phyloP scores from a whole-genome alignment of 352 stramenopile species.

The Phytophthora capsici region DNA sequence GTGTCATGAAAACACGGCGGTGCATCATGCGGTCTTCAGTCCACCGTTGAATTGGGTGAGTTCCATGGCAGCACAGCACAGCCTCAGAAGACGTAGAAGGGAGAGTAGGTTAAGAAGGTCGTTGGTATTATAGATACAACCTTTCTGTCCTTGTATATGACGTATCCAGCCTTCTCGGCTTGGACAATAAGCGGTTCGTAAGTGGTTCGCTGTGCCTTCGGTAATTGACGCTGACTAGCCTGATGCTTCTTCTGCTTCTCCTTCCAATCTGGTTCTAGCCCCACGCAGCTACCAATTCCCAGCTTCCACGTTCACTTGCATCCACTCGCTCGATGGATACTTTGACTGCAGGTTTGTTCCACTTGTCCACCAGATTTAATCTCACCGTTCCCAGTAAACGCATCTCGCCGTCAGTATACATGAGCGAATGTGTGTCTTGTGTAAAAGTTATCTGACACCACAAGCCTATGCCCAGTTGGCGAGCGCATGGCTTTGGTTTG shows the following conservation, averaged over 20 bases:
- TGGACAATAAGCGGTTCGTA: constrained; percentile 1
- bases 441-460: constrained; percentile 26
- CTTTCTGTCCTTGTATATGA: constrained; percentile 29
- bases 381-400: constrained; percentile 10
- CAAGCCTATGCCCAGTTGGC: constrained; percentile 1
- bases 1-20: constrained; percentile 6
- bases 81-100: constrained; percentile 1
- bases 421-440: constrained; percentile 16
- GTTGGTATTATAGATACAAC: constrained; percentile 18
- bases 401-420: constrained; percentile 14
- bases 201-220: neutral
- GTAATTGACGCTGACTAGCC: constrained; percentile 1
- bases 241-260: constrained; percentile 6
- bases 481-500: neutral
- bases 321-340: neutral
- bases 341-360: constrained; percentile 8
- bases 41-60: constrained; percentile 8
- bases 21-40: constrained; percentile 20
- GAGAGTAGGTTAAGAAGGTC: constrained; percentile 4
- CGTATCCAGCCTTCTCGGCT: constrained; percentile 8
- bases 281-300: constrained; percentile 19
- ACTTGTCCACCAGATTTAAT: constrained; percentile 22
- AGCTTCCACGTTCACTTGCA: neutral
- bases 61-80: constrained; percentile 15
- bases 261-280: constrained; percentile 6